These are phyloP conservation scores for Smallanthus sonchifolius DNA, from an alignment of 129 eudicot genomes.

Conservation along the genomic window DNA sequence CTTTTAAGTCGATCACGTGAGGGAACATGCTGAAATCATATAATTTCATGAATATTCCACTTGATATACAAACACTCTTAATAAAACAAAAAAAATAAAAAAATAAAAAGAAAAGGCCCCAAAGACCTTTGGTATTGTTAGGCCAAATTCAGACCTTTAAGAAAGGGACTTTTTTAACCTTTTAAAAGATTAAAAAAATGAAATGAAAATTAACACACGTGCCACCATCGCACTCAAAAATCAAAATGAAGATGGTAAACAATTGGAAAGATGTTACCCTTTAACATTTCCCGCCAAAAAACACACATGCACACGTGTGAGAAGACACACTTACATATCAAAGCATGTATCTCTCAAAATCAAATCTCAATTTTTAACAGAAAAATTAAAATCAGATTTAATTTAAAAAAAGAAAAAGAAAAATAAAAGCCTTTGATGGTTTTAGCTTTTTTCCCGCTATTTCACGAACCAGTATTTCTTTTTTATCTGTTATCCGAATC, in stretches of 20 bases:
- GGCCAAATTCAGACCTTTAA: constrained; percentile 53
- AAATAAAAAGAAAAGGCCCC: constrained; percentile 47
- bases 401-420: neutral
- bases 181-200: neutral
- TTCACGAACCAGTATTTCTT: too few species aligned
- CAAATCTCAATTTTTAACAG: neutral
- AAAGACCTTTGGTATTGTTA: constrained; percentile 50
- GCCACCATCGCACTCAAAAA: constrained; percentile 40
- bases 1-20: constrained; percentile 58
- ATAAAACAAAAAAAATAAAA: constrained; percentile 26
- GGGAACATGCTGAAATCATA: constrained; percentile 16
- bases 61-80: constrained; percentile 45
- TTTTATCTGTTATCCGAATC: too few species aligned
- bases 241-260: neutral
- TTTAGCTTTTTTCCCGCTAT: neutral
- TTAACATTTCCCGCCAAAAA: constrained; percentile 60
- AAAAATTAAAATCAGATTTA: constrained; percentile 10
- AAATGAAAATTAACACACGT: constrained; percentile 16
- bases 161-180: constrained; percentile 22
- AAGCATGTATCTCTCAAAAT: constrained; percentile 41
- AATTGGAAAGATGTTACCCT: constrained; percentile 34
- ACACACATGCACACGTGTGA: constrained; percentile 47
- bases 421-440: constrained; percentile 13
- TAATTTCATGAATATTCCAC: constrained; percentile 29
- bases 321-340: constrained; percentile 28